Conservation (phyloP, 2,329 filamentous ascomycete genomes). For the Aureobasidium sp. region DNA sequence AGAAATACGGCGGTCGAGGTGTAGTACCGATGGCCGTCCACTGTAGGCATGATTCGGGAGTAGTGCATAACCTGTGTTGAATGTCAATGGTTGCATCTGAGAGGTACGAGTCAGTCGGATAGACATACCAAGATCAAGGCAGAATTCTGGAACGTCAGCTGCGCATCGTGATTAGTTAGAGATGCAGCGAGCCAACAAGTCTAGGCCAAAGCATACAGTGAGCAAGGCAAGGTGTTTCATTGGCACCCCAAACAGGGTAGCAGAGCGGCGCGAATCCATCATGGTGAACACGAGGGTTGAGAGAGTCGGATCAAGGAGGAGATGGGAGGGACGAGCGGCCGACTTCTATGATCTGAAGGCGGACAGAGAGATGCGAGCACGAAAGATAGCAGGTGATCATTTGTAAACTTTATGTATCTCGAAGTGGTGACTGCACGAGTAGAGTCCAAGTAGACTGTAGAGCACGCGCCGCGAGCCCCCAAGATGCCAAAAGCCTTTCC, state of each 20-base stretch:
- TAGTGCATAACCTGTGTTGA: constrained; percentile 73
- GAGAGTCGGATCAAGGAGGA: neutral
- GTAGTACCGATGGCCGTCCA: constrained; percentile 78
- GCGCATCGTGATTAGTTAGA: constrained; percentile 19
- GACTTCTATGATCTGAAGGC: neutral
- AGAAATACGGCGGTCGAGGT: constrained; percentile 90
- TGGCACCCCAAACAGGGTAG: constrained; percentile 43
- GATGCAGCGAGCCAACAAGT: neutral
- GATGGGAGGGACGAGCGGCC: neutral
- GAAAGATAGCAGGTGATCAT: neutral
- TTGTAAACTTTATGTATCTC: neutral
- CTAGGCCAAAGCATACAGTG: constrained; percentile 39
- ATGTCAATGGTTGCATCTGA: neutral
- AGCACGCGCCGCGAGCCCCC: neutral
- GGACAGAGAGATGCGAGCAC: neutral
- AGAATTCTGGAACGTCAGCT: constrained; percentile 76
- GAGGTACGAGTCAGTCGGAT: constrained; percentile 14
- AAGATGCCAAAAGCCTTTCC: neutral
- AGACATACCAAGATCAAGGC: constrained; percentile 58
- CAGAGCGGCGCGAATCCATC: constrained; percentile 18
- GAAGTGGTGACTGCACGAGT: neutral
- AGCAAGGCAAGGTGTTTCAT: constrained; percentile 62
- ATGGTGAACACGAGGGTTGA: neutral
- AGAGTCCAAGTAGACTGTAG: neutral
- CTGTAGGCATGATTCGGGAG: constrained; percentile 82